These are phyloP conservation scores for Scedosporium minutisporum DNA, from an alignment of 2,329 filamentous ascomycete species.

Conservation along the genomic window DNA sequence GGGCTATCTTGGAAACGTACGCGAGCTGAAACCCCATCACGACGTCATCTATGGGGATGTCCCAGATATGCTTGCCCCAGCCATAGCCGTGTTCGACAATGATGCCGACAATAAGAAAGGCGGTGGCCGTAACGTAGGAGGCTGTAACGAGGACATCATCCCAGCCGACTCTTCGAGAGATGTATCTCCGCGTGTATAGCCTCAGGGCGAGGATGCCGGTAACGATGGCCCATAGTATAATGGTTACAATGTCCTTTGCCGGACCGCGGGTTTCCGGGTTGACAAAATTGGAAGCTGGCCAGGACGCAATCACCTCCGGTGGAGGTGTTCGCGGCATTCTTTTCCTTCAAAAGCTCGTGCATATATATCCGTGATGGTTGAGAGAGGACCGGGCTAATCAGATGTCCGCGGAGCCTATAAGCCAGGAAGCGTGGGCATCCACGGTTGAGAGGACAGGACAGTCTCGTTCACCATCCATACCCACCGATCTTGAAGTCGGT, in stretches of 20 bases:
- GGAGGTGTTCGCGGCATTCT: conserved; percentile 9
- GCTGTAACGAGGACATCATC: conserved; percentile 26
- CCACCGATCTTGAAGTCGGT: too few relatives aligned
- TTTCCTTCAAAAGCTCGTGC: not conserved
- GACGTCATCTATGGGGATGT: conserved; percentile 15
- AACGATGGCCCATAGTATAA: conserved; percentile 17
- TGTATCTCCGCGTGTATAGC: conserved; percentile 22
- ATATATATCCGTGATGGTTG: too few relatives aligned
- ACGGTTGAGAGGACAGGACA: too few relatives aligned
- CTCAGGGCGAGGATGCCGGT: conserved; percentile 22
- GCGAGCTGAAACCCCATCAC: conserved; percentile 16
- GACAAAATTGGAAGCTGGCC: conserved; percentile 22
- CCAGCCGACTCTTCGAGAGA: conserved; percentile 24
- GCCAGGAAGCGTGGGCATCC: too few relatives aligned
- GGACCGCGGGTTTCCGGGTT: conserved; percentile 22
- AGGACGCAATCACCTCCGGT: conserved; percentile 14
- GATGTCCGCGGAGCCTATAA: too few relatives aligned
- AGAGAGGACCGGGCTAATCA: too few relatives aligned
- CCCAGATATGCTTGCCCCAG: conserved; percentile 25
- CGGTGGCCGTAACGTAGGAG: conserved; percentile 25
- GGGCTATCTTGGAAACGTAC: not conserved
- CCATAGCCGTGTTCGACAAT: conserved; percentile 17
- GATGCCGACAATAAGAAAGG: conserved; percentile 21
- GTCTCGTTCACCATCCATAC: too few relatives aligned
- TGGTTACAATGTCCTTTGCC: conserved; percentile 16